These are phyloP conservation scores for Eucalyptus fibrosa DNA, from an alignment of 345 rosid genomes.

Conservation along the genomic window DNA sequence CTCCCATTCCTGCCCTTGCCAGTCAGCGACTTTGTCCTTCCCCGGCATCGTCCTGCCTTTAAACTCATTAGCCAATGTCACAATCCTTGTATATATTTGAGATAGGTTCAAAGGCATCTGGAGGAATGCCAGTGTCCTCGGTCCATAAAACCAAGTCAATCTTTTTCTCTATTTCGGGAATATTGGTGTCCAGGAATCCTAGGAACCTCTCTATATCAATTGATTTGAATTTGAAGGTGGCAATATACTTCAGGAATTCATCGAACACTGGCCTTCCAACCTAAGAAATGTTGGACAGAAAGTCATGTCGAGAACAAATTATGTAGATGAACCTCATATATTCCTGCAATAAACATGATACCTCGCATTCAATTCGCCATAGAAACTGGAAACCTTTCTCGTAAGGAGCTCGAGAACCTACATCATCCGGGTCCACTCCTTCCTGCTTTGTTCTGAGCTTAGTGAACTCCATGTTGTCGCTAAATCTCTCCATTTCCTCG, in stretches of 20 bases:
- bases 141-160: constrained; percentile 67
- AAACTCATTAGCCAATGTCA: constrained; percentile 68
- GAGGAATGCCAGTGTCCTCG: constrained; percentile 81
- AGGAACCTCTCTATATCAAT: constrained; percentile 72
- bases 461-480: constrained; percentile 75
- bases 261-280: constrained; percentile 86
- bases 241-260: constrained; percentile 75
- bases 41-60: constrained; percentile 76
- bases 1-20: constrained; percentile 95
- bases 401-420: constrained; percentile 72
- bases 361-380: constrained; percentile 84
- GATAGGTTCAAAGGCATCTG: constrained; percentile 86
- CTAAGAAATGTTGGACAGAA: constrained; percentile 6
- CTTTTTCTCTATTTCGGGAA: constrained; percentile 75
- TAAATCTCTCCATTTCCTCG: constrained; percentile 64
- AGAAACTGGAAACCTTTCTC: constrained; percentile 93
- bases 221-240: constrained; percentile 85
- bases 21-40: constrained; percentile 86
- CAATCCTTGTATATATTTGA: constrained; percentile 56
- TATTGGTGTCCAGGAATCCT: constrained; percentile 54
- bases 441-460: constrained; percentile 72
- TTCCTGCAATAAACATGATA: not conserved
- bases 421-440: constrained; percentile 71
- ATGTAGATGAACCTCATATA: too few species aligned
- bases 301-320: too few species aligned